Evolutionary conservation across 306 rosid genomes (phyloP).

Genomic region (Dryas drummondii): DNA sequence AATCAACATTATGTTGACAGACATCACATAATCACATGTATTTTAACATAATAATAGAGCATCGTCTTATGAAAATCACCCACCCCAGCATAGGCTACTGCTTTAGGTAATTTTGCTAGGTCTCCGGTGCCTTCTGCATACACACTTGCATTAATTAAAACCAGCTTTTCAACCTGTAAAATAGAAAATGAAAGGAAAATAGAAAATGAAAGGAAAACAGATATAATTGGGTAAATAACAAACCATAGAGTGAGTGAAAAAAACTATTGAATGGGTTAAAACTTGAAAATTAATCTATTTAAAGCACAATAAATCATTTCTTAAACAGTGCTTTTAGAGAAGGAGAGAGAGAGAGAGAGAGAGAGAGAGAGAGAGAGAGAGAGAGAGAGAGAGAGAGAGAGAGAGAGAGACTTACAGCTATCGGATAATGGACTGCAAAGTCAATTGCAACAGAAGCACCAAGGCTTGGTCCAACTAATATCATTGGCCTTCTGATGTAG

Average conservation of each 20-base stretch:
- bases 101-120: slow-evolving; percentile 33
- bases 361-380: slow-evolving; percentile 2
- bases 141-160: slow-evolving; percentile 48
- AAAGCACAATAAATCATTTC: background rate
- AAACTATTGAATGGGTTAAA: background rate
- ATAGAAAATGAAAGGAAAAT: background rate
- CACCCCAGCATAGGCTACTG: slow-evolving; percentile 45
- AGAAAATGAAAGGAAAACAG: background rate
- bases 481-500: slow-evolving; percentile 74
- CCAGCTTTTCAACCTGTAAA: slow-evolving; percentile 47
- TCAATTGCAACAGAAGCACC: slow-evolving; percentile 96
- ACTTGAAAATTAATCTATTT: background rate
- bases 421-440: slow-evolving; percentile 78
- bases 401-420: slow-evolving; percentile 58
- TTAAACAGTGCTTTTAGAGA: background rate
- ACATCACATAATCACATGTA: background rate
- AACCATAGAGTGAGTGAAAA: background rate
- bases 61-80: background rate
- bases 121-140: slow-evolving; percentile 37
- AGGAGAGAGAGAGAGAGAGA: background rate
- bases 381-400: slow-evolving; percentile 13
- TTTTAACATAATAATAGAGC: background rate
- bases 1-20: background rate
- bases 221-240: background rate
- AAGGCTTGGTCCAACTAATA: slow-evolving; percentile 96